These are phyloP conservation scores for Liriodendron chinense DNA, from an alignment of 164 flowering plant species.

Conservation along the genomic window DNA sequence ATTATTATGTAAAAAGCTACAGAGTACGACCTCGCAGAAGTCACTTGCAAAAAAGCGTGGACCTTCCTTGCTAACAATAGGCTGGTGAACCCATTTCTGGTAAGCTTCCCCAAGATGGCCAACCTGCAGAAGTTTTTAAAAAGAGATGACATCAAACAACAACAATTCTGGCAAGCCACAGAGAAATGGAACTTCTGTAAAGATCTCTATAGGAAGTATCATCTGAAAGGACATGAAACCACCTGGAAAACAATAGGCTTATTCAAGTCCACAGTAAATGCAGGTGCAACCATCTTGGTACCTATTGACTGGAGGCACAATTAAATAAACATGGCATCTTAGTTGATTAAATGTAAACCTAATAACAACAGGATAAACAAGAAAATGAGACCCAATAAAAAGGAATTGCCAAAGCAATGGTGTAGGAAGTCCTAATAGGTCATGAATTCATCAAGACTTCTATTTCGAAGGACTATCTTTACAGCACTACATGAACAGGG, in stretches of 20 bases:
- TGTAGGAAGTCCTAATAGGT: too few species aligned
- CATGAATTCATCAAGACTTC: too few species aligned
- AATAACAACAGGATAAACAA: too few species aligned
- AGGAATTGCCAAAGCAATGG: too few species aligned
- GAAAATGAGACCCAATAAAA: too few species aligned
- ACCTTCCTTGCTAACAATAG: constrained; percentile 80
- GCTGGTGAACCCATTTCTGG: constrained; percentile 95
- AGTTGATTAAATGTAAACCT: too few species aligned
- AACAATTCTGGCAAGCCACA: background rate
- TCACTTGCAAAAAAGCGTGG: constrained; percentile 82
- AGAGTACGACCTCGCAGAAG: constrained; percentile 63
- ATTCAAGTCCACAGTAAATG: constrained; percentile 76
- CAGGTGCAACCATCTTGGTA: constrained; percentile 67
- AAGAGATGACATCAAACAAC: background rate
- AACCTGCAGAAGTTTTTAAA: constrained; percentile 46
- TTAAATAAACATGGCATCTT: background rate
- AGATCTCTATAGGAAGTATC: background rate
- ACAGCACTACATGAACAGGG: too few species aligned
- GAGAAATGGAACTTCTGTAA: background rate
- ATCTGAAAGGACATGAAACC: background rate
- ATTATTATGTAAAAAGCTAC: background rate
- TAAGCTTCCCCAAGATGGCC: constrained; percentile 94
- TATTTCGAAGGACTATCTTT: too few species aligned
- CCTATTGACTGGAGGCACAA: background rate
- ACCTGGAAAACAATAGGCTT: constrained; percentile 97